A percentile compares a stretch with the other conserved stretches of the same genome.
These are phyloP conservation scores for Lagenidium giganteum DNA, from an alignment of 352 stramenopile genomes.

Conservation along the genomic window DNA sequence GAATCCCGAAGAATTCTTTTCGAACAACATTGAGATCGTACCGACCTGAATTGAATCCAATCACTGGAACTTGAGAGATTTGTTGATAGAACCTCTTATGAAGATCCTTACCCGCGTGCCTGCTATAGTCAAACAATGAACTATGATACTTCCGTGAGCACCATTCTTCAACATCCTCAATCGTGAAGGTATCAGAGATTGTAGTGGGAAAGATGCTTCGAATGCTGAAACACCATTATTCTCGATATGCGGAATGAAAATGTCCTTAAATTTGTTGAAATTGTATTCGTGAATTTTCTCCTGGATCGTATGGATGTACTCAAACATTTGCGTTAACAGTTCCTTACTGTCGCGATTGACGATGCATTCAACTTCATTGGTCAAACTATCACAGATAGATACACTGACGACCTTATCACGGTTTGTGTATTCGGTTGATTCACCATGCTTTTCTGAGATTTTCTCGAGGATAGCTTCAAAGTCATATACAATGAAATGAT, in stretches of 20 bases:
- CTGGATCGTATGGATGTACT: conserved; percentile 1
- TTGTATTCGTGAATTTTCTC: conserved; percentile 1
- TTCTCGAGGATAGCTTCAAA: conserved; percentile 15
- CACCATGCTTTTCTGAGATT: conserved; percentile 4
- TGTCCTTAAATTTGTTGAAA: conserved; percentile 1
- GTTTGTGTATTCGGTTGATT: conserved; percentile 2
- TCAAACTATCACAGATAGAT: conserved; percentile 10
- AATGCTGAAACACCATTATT: too few species aligned
- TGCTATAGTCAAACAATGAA: too few species aligned
- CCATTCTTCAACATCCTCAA: too few species aligned
- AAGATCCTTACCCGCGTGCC: too few species aligned
- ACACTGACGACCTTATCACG: conserved; percentile 4
- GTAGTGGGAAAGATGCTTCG: too few species aligned
- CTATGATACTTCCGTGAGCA: too few species aligned
- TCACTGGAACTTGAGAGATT: background rate
- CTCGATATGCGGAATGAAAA: background rate
- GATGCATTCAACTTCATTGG: conserved; percentile 2
- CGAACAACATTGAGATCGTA: conserved; percentile 6
- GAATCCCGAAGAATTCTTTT: conserved; percentile 2
- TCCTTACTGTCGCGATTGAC: conserved; percentile 2
- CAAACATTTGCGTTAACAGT: conserved; percentile 2
- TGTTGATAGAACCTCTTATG: background rate
- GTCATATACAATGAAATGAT: conserved; percentile 22
- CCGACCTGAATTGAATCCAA: conserved; percentile 4
- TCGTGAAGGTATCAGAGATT: too few species aligned